Percentiles rank a stretch among this genome's conserved stretches.
Conservation (phyloP, 1,284 basidiomycete species). For the Gastroboletus turbinatus region DNA sequence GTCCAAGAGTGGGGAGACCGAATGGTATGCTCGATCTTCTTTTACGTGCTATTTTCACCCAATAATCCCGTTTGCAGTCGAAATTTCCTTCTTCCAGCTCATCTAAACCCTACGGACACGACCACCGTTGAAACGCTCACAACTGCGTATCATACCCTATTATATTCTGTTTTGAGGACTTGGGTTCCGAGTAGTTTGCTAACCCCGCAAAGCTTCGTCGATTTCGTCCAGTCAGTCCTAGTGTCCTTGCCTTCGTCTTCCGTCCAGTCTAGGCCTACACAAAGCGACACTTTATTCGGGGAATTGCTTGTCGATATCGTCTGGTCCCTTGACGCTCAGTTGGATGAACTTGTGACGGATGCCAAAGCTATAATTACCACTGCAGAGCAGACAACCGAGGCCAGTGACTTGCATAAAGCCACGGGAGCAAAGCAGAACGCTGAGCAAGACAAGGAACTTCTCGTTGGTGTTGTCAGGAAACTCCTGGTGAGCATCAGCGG, state of each 20-base stretch:
- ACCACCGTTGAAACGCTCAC: conserved; percentile 53
- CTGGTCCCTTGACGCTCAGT: conserved; percentile 73
- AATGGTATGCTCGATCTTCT: conserved; percentile 49
- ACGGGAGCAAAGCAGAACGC: conserved; percentile 49
- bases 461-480: conserved; percentile 58
- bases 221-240: conserved; percentile 63
- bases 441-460: conserved; percentile 59
- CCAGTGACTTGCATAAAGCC: conserved; percentile 26
- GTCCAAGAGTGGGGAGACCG: conserved; percentile 54
- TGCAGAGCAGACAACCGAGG: conserved; percentile 16
- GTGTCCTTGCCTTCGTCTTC: conserved; percentile 64
- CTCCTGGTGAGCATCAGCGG: conserved; percentile 56
- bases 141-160: conserved; percentile 63
- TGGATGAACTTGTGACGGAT: conserved; percentile 68
- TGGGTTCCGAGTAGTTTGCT: conserved; percentile 52
- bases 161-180: conserved; percentile 55
- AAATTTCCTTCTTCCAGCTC: conserved; percentile 53
- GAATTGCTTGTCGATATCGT: conserved; percentile 74
- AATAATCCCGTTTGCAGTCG: conserved; percentile 43
- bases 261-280: conserved; percentile 35
- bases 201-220: conserved; percentile 48
- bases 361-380: conserved; percentile 37
- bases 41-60: conserved; percentile 12
- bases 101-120: conserved; percentile 55
- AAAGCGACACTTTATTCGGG: conserved; percentile 49